phyloP scores from a whole-genome alignment of 2,329 filamentous ascomycete genomes.

The Sporothrix protearum region DNA sequence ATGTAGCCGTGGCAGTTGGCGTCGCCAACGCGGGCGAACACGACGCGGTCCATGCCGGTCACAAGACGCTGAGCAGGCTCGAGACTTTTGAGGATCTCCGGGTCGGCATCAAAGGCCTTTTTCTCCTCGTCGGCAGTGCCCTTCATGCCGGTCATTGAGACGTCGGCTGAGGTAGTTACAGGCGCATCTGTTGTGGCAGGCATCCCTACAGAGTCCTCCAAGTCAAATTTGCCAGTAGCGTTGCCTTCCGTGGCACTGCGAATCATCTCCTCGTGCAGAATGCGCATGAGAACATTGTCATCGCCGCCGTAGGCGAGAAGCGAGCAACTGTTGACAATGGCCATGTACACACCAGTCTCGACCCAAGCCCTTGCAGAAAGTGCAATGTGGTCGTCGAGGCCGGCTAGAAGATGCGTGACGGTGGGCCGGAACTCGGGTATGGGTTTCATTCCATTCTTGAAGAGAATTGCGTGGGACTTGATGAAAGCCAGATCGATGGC shows the following conservation, averaged over 20 bases:
- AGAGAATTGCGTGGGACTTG: constrained; percentile 61
- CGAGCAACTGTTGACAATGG: constrained; percentile 52
- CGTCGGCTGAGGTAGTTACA: background rate
- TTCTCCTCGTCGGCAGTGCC: background rate
- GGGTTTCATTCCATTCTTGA: constrained; percentile 37
- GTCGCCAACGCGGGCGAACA: constrained; percentile 53
- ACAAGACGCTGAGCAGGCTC: constrained; percentile 34
- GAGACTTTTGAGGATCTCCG: background rate
- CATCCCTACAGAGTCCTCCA: constrained; percentile 24
- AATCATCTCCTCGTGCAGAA: constrained; percentile 22
- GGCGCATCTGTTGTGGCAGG: constrained; percentile 9
- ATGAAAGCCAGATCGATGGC: constrained; percentile 59
- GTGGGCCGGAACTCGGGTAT: constrained; percentile 31
- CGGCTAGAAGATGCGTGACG: constrained; percentile 47
- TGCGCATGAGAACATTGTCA: constrained; percentile 45
- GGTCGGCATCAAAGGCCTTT: background rate
- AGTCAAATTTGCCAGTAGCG: background rate
- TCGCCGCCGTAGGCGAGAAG: constrained; percentile 53
- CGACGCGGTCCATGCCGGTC: constrained; percentile 44
- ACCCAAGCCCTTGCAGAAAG: constrained; percentile 51
- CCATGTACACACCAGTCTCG: constrained; percentile 53
- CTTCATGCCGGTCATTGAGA: background rate
- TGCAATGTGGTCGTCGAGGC: constrained; percentile 57
- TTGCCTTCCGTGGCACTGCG: constrained; percentile 26
- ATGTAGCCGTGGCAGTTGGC: constrained; percentile 59